These are phyloP conservation scores for Zizania palustris DNA, from an alignment of 202 grass and related monocot genomes.

Conservation along the genomic window DNA sequence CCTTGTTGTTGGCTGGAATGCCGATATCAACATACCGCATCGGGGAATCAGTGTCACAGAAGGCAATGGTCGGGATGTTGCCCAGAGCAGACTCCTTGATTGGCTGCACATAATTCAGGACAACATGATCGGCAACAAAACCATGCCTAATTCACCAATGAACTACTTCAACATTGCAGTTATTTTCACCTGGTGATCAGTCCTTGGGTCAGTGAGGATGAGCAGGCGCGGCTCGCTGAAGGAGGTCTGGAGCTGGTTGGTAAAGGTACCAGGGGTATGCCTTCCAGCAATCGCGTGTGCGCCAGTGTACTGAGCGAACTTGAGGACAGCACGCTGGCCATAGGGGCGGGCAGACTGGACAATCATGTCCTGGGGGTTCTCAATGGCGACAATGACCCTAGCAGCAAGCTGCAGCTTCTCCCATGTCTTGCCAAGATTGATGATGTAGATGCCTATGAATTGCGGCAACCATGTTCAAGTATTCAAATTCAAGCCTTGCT, in stretches of 20 bases:
- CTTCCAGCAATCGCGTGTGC: conserved; percentile 78
- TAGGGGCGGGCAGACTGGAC: conserved; percentile 86
- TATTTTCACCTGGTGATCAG: conserved; percentile 63
- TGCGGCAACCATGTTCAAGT: not conserved
- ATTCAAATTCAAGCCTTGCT: not conserved
- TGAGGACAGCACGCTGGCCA: conserved; percentile 77
- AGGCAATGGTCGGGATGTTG: conserved; percentile 83
- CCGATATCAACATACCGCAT: conserved; percentile 87
- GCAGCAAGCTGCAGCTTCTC: conserved; percentile 78
- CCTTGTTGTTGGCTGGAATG: conserved; percentile 87
- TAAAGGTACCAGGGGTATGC: conserved; percentile 85
- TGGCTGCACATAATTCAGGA: conserved; percentile 46
- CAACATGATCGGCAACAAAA: not conserved
- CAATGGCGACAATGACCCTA: conserved; percentile 80
- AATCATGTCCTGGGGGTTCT: conserved; percentile 86
- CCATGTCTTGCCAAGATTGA: conserved; percentile 81
- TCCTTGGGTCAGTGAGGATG: conserved; percentile 81
- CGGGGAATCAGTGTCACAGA: conserved; percentile 83
- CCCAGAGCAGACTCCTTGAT: conserved; percentile 84
- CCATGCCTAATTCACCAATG: not conserved
- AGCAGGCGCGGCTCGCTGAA: conserved; percentile 84
- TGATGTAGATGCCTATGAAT: conserved; percentile 70
- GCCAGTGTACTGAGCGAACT: conserved; percentile 82
- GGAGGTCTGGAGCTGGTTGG: conserved; percentile 86
- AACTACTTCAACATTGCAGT: not conserved